Evolutionary conservation across 2,329 filamentous ascomycete genomes (phyloP).

Genomic region (Botrytis fragariae): DNA sequence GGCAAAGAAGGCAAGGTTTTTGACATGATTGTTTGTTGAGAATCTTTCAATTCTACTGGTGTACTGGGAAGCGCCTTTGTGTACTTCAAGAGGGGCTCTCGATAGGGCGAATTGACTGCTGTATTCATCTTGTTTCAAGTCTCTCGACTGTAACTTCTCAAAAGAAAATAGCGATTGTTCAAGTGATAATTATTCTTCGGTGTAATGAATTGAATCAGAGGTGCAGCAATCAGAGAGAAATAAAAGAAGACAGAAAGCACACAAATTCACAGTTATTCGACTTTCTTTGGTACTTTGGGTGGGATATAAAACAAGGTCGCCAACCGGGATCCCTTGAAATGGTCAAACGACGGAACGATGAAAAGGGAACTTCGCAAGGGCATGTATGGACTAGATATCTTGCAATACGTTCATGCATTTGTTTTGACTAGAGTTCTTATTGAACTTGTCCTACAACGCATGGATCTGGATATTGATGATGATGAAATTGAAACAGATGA

Average conservation of each 20-base stretch:
- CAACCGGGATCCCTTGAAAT: slow-evolving; percentile 19
- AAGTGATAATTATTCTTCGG: background rate
- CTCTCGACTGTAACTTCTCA: background rate
- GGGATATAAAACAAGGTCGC: slow-evolving; percentile 17
- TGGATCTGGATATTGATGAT: slow-evolving; percentile 12
- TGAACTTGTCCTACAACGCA: background rate
- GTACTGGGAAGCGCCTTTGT: slow-evolving; percentile 34
- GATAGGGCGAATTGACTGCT: slow-evolving; percentile 2
- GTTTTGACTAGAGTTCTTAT: slow-evolving; percentile 9
- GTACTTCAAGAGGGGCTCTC: slow-evolving; percentile 30
- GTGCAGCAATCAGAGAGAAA: background rate
- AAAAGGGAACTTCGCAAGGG: slow-evolving; percentile 1
- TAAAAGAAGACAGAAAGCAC: background rate
- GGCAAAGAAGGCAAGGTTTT: slow-evolving; percentile 25
- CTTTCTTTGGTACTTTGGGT: background rate
- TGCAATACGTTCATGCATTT: slow-evolving; percentile 10
- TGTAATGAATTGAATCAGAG: background rate
- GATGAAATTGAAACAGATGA: background rate
- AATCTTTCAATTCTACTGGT: slow-evolving; percentile 11
- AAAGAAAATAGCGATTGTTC: background rate
- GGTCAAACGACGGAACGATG: slow-evolving; percentile 19
- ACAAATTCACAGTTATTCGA: background rate
- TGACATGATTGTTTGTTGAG: slow-evolving; percentile 18
- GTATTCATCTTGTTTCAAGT: background rate
- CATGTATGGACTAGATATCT: slow-evolving; percentile 10